Evolutionary conservation across 345 rosid species (phyloP).

Genomic region (Erucastrum elatum): DNA sequence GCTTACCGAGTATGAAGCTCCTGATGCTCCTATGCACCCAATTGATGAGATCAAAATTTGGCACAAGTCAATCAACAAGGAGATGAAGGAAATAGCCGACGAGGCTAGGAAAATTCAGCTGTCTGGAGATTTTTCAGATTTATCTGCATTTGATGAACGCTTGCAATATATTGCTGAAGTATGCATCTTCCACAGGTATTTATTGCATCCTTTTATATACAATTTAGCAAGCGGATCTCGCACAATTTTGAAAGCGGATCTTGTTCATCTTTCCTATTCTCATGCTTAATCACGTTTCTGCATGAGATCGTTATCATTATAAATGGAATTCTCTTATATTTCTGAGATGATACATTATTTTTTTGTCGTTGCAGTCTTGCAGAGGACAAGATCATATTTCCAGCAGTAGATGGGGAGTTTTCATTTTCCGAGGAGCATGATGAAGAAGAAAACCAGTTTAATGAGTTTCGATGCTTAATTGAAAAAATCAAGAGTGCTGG

Average conservation of each 20-base stretch:
- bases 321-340: neutral
- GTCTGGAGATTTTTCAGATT: constrained; percentile 70
- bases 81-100: constrained; percentile 77
- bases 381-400: constrained; percentile 90
- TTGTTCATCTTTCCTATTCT: constrained; percentile 17
- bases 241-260: constrained; percentile 11
- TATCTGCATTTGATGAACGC: constrained; percentile 75
- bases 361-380: constrained; percentile 64
- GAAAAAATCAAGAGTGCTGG: constrained; percentile 76
- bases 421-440: constrained; percentile 79
- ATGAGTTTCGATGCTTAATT: constrained; percentile 71
- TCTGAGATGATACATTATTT: constrained; percentile 17
- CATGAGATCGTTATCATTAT: constrained; percentile 19
- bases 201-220: constrained; percentile 17
- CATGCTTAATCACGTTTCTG: constrained; percentile 24
- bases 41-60: constrained; percentile 84
- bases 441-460: constrained; percentile 80
- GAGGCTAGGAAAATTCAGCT: constrained; percentile 78
- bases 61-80: constrained; percentile 85
- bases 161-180: constrained; percentile 88
- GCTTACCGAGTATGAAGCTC: constrained; percentile 38
- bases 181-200: constrained; percentile 88
- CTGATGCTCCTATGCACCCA: constrained; percentile 51
- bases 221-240: neutral
- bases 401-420: constrained; percentile 75